Conservation (phyloP, 108 stramenopile species). For the Fragilariopsis cylindrus region DNA sequence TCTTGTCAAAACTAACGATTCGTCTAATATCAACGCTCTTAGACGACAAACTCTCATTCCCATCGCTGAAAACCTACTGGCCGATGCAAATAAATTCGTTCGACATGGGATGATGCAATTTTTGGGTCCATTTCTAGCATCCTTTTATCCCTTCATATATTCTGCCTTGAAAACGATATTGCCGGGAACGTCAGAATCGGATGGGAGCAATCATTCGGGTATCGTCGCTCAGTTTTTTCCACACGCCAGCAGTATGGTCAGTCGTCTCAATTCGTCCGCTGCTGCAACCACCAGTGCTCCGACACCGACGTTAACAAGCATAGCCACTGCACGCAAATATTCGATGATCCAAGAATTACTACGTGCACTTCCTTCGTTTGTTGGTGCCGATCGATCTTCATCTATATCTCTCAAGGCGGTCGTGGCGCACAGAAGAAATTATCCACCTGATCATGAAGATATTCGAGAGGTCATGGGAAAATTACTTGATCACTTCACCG, state of each 20-base stretch:
- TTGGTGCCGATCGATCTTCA: slow-evolving; percentile 44
- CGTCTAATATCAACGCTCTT: slow-evolving; percentile 45
- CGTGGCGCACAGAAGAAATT: slow-evolving; percentile 42
- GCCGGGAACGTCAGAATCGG: slow-evolving; percentile 49
- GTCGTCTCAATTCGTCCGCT: slow-evolving; percentile 56
- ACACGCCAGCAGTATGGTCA: slow-evolving; percentile 86
- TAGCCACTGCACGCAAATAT: slow-evolving; percentile 21
- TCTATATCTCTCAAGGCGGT: slow-evolving; percentile 47
- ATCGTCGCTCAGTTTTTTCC: slow-evolving; percentile 89
- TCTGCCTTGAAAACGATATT: slow-evolving; percentile 43
- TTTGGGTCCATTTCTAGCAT: slow-evolving; percentile 82
- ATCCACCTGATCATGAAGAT: slow-evolving; percentile 65
- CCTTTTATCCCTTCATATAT: slow-evolving; percentile 78
- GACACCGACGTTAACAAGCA: slow-evolving; percentile 43
- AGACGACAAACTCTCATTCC: slow-evolving; percentile 63
- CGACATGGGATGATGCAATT: slow-evolving; percentile 92
- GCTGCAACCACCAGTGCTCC: slow-evolving; percentile 48
- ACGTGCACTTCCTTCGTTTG: slow-evolving; percentile 42
- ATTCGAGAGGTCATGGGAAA: slow-evolving; percentile 52
- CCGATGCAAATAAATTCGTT: slow-evolving; percentile 73
- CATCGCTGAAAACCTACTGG: slow-evolving; percentile 69
- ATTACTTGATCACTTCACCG: slow-evolving; percentile 81
- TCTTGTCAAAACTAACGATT: slow-evolving; percentile 33
- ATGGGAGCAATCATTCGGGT: slow-evolving; percentile 51
- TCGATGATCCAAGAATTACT: slow-evolving; percentile 39